Conservation (phyloP, 2,329 filamentous ascomycete species). For the Aureobasidium zeae region DNA sequence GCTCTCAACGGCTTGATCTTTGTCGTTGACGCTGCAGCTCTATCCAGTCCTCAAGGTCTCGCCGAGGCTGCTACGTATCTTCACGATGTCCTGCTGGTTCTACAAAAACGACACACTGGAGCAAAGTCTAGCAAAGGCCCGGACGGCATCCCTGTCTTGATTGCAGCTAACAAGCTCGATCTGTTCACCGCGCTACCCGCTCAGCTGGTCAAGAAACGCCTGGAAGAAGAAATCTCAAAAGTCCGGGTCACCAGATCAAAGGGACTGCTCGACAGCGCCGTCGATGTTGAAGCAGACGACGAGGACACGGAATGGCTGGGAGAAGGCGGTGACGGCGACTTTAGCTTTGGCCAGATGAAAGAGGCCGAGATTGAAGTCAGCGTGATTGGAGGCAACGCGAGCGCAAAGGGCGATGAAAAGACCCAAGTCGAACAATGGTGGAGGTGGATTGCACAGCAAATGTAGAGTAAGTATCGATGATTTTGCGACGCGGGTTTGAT, state of each 20-base stretch:
- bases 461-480: conserved; percentile 40
- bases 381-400: conserved; percentile 65
- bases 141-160: conserved; percentile 59
- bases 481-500: no score
- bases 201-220: conserved; percentile 58
- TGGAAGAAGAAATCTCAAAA: conserved; percentile 73
- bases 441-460: conserved; percentile 72
- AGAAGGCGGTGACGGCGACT: conserved; percentile 65
- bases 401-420: conserved; percentile 43
- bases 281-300: conserved; percentile 59
- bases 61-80: conserved; percentile 72
- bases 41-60: conserved; percentile 40
- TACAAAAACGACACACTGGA: conserved; percentile 63
- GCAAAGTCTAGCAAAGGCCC: conserved; percentile 49
- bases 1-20: conserved; percentile 70
- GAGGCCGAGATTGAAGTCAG: conserved; percentile 74
- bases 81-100: conserved; percentile 72
- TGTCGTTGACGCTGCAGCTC: conserved; percentile 62
- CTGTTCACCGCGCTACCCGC: conserved; percentile 86
- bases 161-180: conserved; percentile 93
- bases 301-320: conserved; percentile 73
- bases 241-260: conserved; percentile 69
- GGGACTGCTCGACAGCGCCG: conserved; percentile 72
- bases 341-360: conserved; percentile 71
- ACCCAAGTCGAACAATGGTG: conserved; percentile 77